phyloP scores from a whole-genome alignment of 192 early-diverging fungal species.

The Umbelopsis vinacea region DNA sequence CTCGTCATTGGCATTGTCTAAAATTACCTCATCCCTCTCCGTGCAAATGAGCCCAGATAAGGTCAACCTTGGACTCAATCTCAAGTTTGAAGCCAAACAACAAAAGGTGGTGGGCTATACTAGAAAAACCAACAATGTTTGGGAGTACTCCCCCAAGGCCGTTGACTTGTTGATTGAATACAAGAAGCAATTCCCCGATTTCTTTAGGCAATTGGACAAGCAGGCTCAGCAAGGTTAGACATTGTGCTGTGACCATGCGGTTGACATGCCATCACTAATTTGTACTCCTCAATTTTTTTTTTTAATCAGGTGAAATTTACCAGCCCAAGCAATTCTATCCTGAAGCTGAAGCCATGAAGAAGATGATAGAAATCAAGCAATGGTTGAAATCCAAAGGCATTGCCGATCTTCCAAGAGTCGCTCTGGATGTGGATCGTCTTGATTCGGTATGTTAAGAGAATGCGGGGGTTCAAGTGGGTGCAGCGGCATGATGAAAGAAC shows the following conservation, averaged over 20 bases:
- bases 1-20: constrained; percentile 72
- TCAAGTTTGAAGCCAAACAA: constrained; percentile 89
- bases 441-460: not conserved
- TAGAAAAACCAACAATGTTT: constrained; percentile 68
- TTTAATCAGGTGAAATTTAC: constrained; percentile 58
- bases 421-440: constrained; percentile 60
- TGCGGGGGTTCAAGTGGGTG: not conserved
- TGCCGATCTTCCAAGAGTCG: constrained; percentile 65
- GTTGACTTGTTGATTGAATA: constrained; percentile 76
- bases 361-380: constrained; percentile 59
- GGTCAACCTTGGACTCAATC: constrained; percentile 81
- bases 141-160: constrained; percentile 88
- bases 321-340: constrained; percentile 66
- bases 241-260: constrained; percentile 29
- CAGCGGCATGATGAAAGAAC: not conserved
- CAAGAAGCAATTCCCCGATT: constrained; percentile 59
- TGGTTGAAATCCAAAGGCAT: constrained; percentile 70
- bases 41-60: constrained; percentile 64
- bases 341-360: constrained; percentile 41
- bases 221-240: constrained; percentile 30
- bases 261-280: too few species aligned
- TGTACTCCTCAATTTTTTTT: constrained; percentile 32
- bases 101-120: constrained; percentile 91
- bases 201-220: constrained; percentile 44
- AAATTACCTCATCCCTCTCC: constrained; percentile 81